Base-by-base conservation (phyloP, 1,284 basidiomycete genomes). In the Tilletia horrida region DNA sequence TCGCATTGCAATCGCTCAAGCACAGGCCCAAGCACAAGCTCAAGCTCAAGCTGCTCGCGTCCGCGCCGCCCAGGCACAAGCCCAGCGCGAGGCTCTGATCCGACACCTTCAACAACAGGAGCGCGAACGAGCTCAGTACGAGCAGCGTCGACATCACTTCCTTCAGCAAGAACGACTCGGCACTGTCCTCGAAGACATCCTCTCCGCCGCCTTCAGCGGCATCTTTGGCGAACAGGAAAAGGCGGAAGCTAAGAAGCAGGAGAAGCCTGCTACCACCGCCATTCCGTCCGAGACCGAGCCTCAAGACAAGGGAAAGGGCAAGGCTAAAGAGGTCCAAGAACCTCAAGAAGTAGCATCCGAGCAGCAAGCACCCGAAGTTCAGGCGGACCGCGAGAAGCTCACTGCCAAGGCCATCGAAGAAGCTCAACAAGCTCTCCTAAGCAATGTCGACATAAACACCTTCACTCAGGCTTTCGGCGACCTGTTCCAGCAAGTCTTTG, bases 401-500 rank as follows among this genome's bases (percentile, higher is more conserved):
- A 14, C 27, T 31, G 55, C 55, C 55, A 59, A 59, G 55, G n/a
- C 55, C 16, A 29, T 29, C 25, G 55, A 25, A 7, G 27, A 59
- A 35, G 55, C 55, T 4, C 55, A 59, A 35, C 27, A 59, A 18
- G 55, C 55, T 8, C 25, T 59, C 55, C 31, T 40, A 18, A 35
- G 31, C 55, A 29, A 40, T 9, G 29, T 31, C 55, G 18, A 31
- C 55, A 25, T 59, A 25, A 31, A 59, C 18, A 29, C 55, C 27
- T 59, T 59, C 55, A 35, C 55, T 29, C 14, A 18, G 4, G 55
- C 27, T 3, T 59, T 59, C n/a, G 55, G 55, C 9, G 55, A 59
- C 8, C 55, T 59, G 27, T 59, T 59, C 55, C 55, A 59, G 3
- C 27, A 59, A 21, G 55, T 59, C 55, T 59, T 59, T 35, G 55